These are phyloP conservation scores for Pichia sp. DNA, from an alignment of 1,139 yeast genomes.

Conservation along the genomic window DNA sequence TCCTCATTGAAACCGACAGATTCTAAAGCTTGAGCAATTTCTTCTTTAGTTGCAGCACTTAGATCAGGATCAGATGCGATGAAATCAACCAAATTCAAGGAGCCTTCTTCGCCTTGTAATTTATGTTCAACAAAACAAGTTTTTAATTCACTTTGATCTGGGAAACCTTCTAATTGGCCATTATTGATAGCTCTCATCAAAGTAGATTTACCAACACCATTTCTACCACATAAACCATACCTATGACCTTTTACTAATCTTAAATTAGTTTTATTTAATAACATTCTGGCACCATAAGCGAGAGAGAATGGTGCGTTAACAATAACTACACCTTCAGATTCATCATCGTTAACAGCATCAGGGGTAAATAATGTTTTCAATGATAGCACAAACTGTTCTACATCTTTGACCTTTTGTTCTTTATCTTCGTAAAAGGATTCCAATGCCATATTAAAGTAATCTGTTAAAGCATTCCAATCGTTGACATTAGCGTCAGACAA, in stretches of 20 bases:
- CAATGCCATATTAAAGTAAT: slow-evolving; percentile 46
- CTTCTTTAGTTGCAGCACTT: slow-evolving; percentile 50
- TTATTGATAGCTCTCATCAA: slow-evolving; percentile 95
- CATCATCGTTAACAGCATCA: slow-evolving; percentile 47
- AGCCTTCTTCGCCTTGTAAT: slow-evolving; percentile 92
- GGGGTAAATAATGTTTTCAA: slow-evolving; percentile 64
- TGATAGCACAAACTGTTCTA: slow-evolving; percentile 41
- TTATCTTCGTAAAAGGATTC: slow-evolving; percentile 30
- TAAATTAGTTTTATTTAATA: slow-evolving; percentile 82
- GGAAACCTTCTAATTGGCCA: slow-evolving; percentile 97
- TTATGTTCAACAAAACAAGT: slow-evolving; percentile 98
- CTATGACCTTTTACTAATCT: slow-evolving; percentile 90
- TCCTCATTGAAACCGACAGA: slow-evolving; percentile 90
- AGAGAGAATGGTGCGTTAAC: slow-evolving; percentile 92
- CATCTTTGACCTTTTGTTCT: slow-evolving; percentile 31
- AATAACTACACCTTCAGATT: slow-evolving; percentile 74
- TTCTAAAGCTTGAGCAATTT: slow-evolving; percentile 66
- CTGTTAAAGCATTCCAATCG: slow-evolving; percentile 74
- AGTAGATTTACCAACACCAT: slow-evolving; percentile 98
- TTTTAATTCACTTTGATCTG: slow-evolving; percentile 75
- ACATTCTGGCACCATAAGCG: slow-evolving; percentile 97
- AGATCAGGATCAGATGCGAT: slow-evolving; percentile 90
- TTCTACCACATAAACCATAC: slow-evolving; percentile 96
- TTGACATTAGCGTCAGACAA: slow-evolving; percentile 78
- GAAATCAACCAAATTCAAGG: slow-evolving; percentile 77